These are phyloP conservation scores for Fusarium sp. DNA, from an alignment of 2,329 filamentous ascomycete species.

Conservation along the genomic window DNA sequence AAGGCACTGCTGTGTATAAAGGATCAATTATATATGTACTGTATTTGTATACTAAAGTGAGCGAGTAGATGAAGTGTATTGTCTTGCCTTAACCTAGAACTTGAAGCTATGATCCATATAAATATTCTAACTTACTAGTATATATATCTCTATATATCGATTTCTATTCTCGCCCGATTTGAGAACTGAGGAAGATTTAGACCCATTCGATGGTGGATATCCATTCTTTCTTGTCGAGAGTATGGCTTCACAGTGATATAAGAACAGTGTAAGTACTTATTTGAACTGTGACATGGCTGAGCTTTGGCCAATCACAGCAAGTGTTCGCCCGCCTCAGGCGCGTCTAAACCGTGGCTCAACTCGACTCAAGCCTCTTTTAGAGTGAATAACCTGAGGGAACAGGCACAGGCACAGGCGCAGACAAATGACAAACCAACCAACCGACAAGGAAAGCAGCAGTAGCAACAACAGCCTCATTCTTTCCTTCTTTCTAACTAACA, in stretches of 20 bases:
- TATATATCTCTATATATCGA: too few species aligned
- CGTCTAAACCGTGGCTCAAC: constrained; percentile 49
- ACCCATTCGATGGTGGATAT: too few species aligned
- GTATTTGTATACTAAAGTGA: too few species aligned
- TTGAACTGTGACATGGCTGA: constrained; percentile 7
- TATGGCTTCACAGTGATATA: not conserved
- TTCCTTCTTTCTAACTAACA: constrained; percentile 19
- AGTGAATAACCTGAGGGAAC: constrained; percentile 30
- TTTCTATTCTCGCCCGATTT: too few species aligned
- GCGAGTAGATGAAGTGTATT: too few species aligned
- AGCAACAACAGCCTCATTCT: constrained; percentile 18
- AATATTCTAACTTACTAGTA: too few species aligned
- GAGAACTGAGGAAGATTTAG: too few species aligned
- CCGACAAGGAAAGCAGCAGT: constrained; percentile 32
- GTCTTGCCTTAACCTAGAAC: too few species aligned
- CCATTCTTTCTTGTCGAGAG: too few species aligned
- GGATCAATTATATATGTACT: not conserved
- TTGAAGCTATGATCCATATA: too few species aligned
- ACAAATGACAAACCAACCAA: constrained; percentile 9
- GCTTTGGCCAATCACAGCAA: constrained; percentile 48
- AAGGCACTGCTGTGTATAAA: not conserved
- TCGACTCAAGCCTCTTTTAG: constrained; percentile 39
- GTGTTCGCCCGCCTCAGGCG: constrained; percentile 38
- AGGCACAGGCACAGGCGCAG: not conserved
- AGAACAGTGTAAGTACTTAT: constrained; percentile 7